Evolutionary conservation across 192 early-diverging fungal species (phyloP).

Genomic region (Phycomyces nitens): DNA sequence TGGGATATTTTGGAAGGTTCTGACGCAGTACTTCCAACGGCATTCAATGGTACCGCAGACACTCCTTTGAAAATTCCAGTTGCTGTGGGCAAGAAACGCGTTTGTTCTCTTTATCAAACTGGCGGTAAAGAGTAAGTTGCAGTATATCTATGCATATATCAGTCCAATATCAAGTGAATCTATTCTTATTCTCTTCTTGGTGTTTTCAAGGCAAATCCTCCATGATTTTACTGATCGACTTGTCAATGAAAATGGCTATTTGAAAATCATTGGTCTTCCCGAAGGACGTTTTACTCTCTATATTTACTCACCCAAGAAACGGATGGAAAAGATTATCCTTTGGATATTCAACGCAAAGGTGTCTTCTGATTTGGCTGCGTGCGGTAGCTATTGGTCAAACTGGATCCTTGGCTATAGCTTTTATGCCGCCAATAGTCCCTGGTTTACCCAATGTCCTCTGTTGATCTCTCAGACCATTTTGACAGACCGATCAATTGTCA

Average conservation of each 20-base stretch:
- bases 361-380: not conserved
- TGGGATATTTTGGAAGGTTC: conserved; percentile 2
- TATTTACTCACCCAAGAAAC: not conserved
- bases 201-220: conserved; percentile 1
- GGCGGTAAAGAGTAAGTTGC: not conserved
- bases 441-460: not conserved
- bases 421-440: not conserved
- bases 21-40: conserved; percentile 1
- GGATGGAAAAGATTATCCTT: not conserved
- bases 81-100: not conserved
- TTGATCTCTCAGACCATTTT: not conserved
- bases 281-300: conserved; percentile 1
- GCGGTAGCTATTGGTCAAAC: conserved; percentile 2
- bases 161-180: too few species aligned
- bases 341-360: not conserved
- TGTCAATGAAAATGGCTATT: not conserved
- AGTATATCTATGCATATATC: not conserved
- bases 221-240: not conserved
- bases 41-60: conserved; percentile 18
- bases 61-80: conserved; percentile 22
- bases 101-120: conserved; percentile 16
- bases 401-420: conserved; percentile 5
- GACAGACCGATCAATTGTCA: not conserved
- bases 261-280: conserved; percentile 8
- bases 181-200: not conserved